Evolutionary conservation across 2,329 filamentous ascomycete genomes (phyloP), one percentile per base, ranked within the genome.

Genomic region (Bipolaris sorokiniana): DNA sequence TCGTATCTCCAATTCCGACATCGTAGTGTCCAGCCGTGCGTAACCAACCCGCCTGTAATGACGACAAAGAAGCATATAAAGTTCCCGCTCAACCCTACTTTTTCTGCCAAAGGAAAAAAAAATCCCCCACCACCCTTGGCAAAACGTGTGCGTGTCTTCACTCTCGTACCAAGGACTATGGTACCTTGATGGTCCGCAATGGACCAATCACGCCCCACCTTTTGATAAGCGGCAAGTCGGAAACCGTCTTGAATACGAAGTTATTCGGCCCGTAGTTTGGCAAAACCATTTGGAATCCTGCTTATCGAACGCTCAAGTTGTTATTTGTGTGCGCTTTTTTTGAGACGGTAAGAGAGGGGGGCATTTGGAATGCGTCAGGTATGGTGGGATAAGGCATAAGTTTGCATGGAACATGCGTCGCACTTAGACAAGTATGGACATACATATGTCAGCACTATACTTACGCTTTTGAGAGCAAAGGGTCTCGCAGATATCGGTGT

Each of bases 181-280:
- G 58, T 56, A 69, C 67, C 61, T 54, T 68, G 65, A 20, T 68
- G 63, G 64, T 26, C 56, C 1, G 22, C 56, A 56, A 44, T 53
- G 61, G 59, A 54, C 64, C 61, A 68, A 69, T 67, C 23, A 62
- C 1, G 7, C 13, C 5, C 0, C 6, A n/a, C 20, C 9, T 22
- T 63, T 67, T 67, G 54, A 33, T 65, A 69, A 69, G 62, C 67
- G 48, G 46, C 31, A 40, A 33, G 7, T 5, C 22, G 20, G 28
- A 11, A 22, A n/a, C n/a, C 3, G 10, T 7, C 16, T 26, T 37
- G 16, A 13, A 16, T 40, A 16, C 10, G 9, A 4, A 9, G 15
- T 2, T 42, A 26, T 26, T n/a, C n/a, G 40, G 40, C 13, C 20
- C 28, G 28, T 10, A 2, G 15, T 16, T 18, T 4, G n/a, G 15